Conservation (phyloP, 768 basidiomycete species). For the Agaricus sinodeliciosus region DNA sequence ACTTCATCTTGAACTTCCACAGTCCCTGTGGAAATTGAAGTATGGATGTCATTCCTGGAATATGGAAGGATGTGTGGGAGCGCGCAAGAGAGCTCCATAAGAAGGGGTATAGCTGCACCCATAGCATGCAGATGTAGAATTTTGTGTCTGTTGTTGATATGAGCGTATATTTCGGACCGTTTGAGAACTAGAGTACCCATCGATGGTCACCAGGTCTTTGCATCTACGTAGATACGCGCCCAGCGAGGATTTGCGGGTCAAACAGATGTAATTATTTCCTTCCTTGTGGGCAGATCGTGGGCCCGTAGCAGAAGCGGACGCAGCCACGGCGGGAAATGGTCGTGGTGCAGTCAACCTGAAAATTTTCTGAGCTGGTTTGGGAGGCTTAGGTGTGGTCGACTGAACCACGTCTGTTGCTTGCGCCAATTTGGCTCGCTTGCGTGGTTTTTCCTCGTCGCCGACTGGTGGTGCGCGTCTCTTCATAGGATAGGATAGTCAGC, state of each 20-base stretch:
- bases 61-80: constrained; percentile 71
- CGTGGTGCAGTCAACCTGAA: constrained; percentile 67
- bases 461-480: constrained; percentile 4
- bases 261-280: constrained; percentile 75
- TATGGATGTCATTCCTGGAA: constrained; percentile 51
- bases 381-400: not conserved
- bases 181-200: constrained; percentile 45
- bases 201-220: constrained; percentile 61
- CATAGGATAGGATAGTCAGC: not conserved
- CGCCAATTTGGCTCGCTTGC: constrained; percentile 2
- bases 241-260: constrained; percentile 71
- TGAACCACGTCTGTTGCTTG: not conserved
- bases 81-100: constrained; percentile 61
- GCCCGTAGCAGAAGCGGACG: constrained; percentile 73
- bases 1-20: constrained; percentile 76
- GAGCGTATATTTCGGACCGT: not conserved
- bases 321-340: constrained; percentile 71
- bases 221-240: constrained; percentile 74
- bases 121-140: constrained; percentile 72
- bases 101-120: constrained; percentile 86
- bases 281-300: constrained; percentile 74
- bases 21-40: constrained; percentile 61
- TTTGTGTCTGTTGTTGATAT: constrained; percentile 46
- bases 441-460: not conserved
- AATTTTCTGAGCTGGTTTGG: constrained; percentile 25